Base-by-base conservation (phyloP, 306 rosid species). In the Inga leiocalycina region DNA sequence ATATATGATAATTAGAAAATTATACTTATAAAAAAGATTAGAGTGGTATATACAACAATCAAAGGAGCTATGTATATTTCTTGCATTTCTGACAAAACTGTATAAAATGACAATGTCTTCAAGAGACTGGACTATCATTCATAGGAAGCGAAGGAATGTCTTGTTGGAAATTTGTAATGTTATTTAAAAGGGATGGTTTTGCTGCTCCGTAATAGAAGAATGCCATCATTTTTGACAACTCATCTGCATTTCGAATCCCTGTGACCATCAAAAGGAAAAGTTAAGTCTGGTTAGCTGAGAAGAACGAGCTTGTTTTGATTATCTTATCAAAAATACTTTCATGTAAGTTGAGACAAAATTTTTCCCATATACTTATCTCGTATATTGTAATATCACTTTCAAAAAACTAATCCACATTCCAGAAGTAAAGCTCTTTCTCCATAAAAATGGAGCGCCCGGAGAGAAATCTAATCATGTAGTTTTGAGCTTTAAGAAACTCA, bases 211-310 rank as follows among this genome's bases (percentile, higher is more conserved):
- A 91, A 83, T 91, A 93, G 68, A 90, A 95, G 91, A 84, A 92
- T 32, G 99, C 97, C 98, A 92, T 95, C 67, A 93, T 88, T 83
- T 95, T 93, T 51, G 98, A 93, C 82, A 90, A 81, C 80, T 95
- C 99, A 35, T 95, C 98, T 71, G 91, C 98, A 75, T 46, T 88
- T 83, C 90, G 90, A 82, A 88, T 87, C 32, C 27, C 99, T 93
- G 94, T 59, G 83, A 64, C 77, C 56, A 74, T 30, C 74, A 77
- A 34, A 81, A 17, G 44, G 41, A 82, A 35, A 6, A 62, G 78
- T 71, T 67, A 43, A 44, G n/a, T 70, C 32, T 76, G 17, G 79
- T 84, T 59, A 67, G 66, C 30, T 24, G 46, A 48, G 17, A 30
- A 57, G 59, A 54, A 45, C 49, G 51, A 70, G 43, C 17, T 37